Evolutionary conservation across 2,329 filamentous ascomycete species (phyloP), one percentile per base, ranked within the genome.

Genomic region (Incumbomyces delicatus): DNA sequence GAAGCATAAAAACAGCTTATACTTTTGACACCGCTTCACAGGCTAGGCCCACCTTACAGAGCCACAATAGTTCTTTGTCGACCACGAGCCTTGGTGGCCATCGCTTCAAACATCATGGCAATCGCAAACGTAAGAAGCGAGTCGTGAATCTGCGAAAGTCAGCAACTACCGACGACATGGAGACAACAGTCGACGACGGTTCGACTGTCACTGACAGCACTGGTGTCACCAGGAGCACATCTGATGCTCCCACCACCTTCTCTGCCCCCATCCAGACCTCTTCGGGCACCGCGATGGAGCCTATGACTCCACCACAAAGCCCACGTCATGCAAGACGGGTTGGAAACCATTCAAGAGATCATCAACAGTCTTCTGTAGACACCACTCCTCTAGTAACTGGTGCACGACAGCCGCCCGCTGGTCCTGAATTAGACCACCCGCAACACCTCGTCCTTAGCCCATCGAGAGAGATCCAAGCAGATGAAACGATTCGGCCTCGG

Each of bases 21-120:
- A 87, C 84, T 1, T 86, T 87, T 58, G 83, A 87, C 58, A 77
- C 75, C 16, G 79, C 78, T 36, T 86, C 82, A 60, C 76, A 81
- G n/a, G 82, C 81, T 6, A 74, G 87, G 37, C 63, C 65, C 5
- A 60, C 63, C 11, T 50, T 62, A 27, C 48, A 50, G 18, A 51
- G 47, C 41, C 57, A 58, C 2, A 54, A 58, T 11, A 60, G 66
- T 32, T 60, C 60, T 2, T 64, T 66, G 46, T 66, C 61, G 45
- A 60, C 62, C 40, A 66, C 65, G 46, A 65, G 67, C 1, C 54
- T 70, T 48, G 65, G 58, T 43, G 49, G 69, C 49, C 63, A 64
- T 8, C 57, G 65, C 6, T 63, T 64, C 22, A 66, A 67, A 31
- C 34, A 33, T 4, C 68, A 72, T 51, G 66, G 67, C 8, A 59